Evolutionary conservation across 2,329 filamentous ascomycete genomes (phyloP), one percentile per base, ranked within the genome.

Genomic region (Talaromyces atroroseus): DNA sequence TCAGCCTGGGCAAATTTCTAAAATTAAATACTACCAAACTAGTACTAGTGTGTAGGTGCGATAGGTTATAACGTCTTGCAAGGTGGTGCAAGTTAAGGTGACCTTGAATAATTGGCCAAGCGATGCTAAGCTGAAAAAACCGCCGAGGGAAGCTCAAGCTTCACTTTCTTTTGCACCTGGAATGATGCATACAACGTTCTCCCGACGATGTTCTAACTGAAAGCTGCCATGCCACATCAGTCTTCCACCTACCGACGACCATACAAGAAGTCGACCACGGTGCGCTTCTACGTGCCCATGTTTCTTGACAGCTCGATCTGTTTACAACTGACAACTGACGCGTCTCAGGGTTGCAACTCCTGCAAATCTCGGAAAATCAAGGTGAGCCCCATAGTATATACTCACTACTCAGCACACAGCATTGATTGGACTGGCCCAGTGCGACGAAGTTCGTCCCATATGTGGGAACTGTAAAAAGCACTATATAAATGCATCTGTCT

Each of bases 321-420:
- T 36, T 45, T 42, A 6, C 36, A 52, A 50, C 45, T 42, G 24
- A 6, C 36, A 52, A 50, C 45, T 42, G 24, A 52, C 32, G 38
- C 38, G 18, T 34, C 1, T 5, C 21, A 56, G 54, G 54, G 54
- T n/a, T 56, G 54, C 24, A 23, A 18, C 38, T 32, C 49, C 32
- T 56, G 54, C 18, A 56, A 56, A 48, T 40, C 49, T 6, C 54
- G 54, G n/a, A 56, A 56, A 42, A 48, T 56, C 2, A 56, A 56
- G 42, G 54, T 56, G 51, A 10, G 32, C 12, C 23, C 3, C 7
- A 26, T 26, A 7, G 24, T 26, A 26, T 26, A 26, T 26, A 20
- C 12, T 24, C n/a, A 14, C 50, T 26, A 2, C 14, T 29, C 20
- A 18, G n/a, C n/a, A 45, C 26, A 14, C 18, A 23, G 24, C n/a